phyloP scores from a whole-genome alignment of 768 basidiomycete species.

The Psilocybe sp. region DNA sequence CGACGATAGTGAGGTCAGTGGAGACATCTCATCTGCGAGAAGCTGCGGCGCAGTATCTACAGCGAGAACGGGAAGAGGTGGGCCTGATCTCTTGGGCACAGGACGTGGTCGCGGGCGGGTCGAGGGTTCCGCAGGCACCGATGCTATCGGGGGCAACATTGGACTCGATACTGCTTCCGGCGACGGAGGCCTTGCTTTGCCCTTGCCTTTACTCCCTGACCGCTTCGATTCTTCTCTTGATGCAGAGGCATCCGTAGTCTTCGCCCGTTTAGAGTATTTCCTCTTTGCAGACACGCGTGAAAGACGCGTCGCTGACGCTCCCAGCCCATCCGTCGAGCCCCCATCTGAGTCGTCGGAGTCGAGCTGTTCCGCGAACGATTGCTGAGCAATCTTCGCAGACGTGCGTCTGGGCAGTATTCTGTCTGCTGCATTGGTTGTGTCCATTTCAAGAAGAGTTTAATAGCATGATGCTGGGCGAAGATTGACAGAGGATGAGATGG shows the following conservation, averaged over 20 bases:
- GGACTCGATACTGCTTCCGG: neutral
- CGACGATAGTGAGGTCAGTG: constrained; percentile 12
- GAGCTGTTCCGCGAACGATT: constrained; percentile 29
- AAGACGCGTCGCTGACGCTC: neutral
- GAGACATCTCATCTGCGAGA: constrained; percentile 6
- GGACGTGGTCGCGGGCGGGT: constrained; percentile 1
- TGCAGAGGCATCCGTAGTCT: neutral
- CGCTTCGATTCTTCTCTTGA: neutral
- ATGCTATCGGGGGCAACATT: neutral
- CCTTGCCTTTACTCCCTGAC: constrained; percentile 1
- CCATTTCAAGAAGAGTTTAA: no score
- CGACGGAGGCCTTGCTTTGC: constrained; percentile 1
- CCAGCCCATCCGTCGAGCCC: constrained; percentile 11
- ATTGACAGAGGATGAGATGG: neutral
- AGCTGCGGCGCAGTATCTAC: neutral
- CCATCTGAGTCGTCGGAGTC: constrained; percentile 12
- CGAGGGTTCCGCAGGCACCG: neutral
- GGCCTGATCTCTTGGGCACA: neutral
- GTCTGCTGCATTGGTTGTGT: no score
- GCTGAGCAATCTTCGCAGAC: constrained; percentile 30
- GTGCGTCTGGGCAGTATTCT: constrained; percentile 23
- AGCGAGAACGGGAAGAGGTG: neutral
- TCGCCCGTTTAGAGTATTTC: constrained; percentile 5
- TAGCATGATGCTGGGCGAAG: no score
- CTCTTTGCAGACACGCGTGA: neutral